A percentile compares a stretch with the other conserved stretches of the same genome.
These are phyloP conservation scores for Podospora sp. DNA, from an alignment of 495 filamentous ascomycete genomes.

Conservation along the genomic window DNA sequence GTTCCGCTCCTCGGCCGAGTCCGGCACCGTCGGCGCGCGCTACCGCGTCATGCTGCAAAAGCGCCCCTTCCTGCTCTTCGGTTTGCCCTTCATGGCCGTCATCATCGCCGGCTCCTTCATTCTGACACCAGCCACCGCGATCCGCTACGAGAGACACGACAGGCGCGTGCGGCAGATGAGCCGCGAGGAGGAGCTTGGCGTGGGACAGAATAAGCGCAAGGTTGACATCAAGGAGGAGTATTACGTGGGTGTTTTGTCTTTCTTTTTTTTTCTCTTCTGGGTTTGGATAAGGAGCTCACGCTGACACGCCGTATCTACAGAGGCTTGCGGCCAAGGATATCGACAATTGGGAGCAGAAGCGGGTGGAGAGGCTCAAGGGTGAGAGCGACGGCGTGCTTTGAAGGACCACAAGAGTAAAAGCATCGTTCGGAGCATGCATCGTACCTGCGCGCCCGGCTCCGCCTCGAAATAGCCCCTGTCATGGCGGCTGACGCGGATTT, in stretches of 20 bases:
- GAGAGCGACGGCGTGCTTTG: constrained; percentile 85
- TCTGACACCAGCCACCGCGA: constrained; percentile 87
- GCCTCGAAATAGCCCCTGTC: not conserved
- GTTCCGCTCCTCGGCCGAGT: constrained; percentile 61
- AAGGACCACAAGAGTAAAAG: constrained; percentile 21
- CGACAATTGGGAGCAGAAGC: constrained; percentile 94
- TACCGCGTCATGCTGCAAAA: constrained; percentile 72
- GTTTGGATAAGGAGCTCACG: not conserved
- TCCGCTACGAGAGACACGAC: constrained; percentile 92
- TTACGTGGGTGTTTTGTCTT: constrained; percentile 65
- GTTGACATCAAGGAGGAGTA: constrained; percentile 90
- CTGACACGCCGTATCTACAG: constrained; percentile 47
- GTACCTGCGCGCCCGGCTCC: not conserved
- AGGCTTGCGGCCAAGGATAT: constrained; percentile 87
- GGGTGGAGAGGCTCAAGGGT: constrained; percentile 83
- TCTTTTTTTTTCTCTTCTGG: not conserved
- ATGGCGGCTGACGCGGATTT: not conserved
- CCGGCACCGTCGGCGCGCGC: constrained; percentile 67
- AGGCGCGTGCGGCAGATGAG: constrained; percentile 78
- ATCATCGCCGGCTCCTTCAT: constrained; percentile 96
- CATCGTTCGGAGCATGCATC: not conserved
- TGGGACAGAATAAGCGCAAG: constrained; percentile 69
- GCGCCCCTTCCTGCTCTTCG: constrained; percentile 91
- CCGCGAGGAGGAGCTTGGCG: constrained; percentile 80
- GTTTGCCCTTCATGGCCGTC: constrained; percentile 87